These are phyloP conservation scores for Podosphaera xanthii DNA, from an alignment of 2,329 filamentous ascomycete genomes.

Conservation along the genomic window DNA sequence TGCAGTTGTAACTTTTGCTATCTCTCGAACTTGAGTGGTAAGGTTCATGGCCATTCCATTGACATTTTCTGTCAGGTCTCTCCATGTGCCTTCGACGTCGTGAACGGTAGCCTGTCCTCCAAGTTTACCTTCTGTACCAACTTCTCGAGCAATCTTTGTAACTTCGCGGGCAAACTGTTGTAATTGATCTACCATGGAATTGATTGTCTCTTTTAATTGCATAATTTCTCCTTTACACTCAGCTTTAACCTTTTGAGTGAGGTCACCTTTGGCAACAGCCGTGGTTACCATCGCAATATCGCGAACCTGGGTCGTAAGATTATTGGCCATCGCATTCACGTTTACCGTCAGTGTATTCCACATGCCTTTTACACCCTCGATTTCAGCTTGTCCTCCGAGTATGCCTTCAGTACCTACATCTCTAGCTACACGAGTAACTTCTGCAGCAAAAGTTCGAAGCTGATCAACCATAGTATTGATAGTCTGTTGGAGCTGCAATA, in stretches of 20 bases:
- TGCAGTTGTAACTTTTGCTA: constrained; percentile 86
- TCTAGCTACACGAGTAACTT: constrained; percentile 62
- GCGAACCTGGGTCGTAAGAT: constrained; percentile 69
- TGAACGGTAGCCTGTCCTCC: constrained; percentile 91
- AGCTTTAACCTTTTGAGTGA: constrained; percentile 91
- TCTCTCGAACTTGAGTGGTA: constrained; percentile 92
- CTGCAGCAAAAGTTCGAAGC: constrained; percentile 59
- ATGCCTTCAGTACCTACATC: constrained; percentile 73
- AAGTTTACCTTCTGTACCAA: constrained; percentile 83
- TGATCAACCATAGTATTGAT: constrained; percentile 85
- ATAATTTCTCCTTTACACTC: constrained; percentile 80
- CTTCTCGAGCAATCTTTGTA: constrained; percentile 85
- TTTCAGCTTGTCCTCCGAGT: constrained; percentile 60
- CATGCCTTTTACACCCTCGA: constrained; percentile 67
- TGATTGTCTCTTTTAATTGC: constrained; percentile 93
- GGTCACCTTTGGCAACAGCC: constrained; percentile 57
- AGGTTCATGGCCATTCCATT: constrained; percentile 98
- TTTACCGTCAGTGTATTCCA: constrained; percentile 76
- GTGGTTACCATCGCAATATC: constrained; percentile 76
- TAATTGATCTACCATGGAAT: constrained; percentile 96
- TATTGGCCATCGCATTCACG: constrained; percentile 74
- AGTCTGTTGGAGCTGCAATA: constrained; percentile 61
- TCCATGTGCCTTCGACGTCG: constrained; percentile 93
- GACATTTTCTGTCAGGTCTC: constrained; percentile 82
- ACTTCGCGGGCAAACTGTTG: constrained; percentile 95